Evolutionary conservation across 2,329 filamentous ascomycete genomes (phyloP).

Genomic region (Colletotrichum sp.): DNA sequence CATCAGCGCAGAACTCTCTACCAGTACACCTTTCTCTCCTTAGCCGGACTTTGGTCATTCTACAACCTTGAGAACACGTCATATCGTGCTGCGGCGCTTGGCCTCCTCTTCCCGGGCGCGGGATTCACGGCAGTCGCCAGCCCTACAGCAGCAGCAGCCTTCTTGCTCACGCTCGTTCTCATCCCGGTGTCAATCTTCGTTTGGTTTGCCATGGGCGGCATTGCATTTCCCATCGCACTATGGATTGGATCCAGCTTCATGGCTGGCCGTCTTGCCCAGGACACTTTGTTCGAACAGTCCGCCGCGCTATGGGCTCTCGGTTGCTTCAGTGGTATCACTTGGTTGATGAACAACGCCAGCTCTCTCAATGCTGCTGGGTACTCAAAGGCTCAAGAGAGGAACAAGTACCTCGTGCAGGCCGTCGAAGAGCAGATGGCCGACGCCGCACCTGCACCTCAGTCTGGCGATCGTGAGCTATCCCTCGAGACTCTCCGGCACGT

Average conservation of each 20-base stretch:
- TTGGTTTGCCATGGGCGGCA: background rate
- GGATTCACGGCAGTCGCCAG: background rate
- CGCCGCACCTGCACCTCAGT: background rate
- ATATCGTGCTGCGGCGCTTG: background rate
- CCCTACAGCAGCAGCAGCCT: background rate
- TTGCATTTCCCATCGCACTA: background rate
- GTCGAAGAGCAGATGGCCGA: background rate
- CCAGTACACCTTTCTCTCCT: background rate
- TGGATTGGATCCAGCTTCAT: background rate
- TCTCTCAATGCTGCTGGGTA: background rate
- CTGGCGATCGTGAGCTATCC: background rate
- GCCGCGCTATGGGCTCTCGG: background rate
- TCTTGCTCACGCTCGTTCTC: background rate
- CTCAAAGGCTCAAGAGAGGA: background rate
- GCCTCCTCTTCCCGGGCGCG: background rate
- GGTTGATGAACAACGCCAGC: background rate
- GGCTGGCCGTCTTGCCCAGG: background rate
- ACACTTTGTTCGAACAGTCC: background rate
- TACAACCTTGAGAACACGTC: background rate
- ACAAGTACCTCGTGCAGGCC: background rate
- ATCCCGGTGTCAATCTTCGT: background rate
- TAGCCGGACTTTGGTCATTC: background rate
- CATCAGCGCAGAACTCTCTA: background rate
- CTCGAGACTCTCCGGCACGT: background rate
- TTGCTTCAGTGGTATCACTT: background rate